These are phyloP conservation scores for Xylaria sp. DNA, from an alignment of 2,329 filamentous ascomycete species.

Conservation along the genomic window DNA sequence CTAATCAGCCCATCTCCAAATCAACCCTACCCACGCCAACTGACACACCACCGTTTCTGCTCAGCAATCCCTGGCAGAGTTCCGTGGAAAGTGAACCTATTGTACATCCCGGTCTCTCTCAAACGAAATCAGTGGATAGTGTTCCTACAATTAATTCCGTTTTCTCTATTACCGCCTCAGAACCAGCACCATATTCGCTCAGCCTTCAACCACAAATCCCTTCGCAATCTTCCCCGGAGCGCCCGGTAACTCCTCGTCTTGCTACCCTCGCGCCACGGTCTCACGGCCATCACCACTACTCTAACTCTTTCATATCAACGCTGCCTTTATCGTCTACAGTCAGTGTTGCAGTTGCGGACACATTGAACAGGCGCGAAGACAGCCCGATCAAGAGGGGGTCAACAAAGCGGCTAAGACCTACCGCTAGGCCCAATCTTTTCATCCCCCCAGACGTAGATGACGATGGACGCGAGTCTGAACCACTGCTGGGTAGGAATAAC, in stretches of 20 bases:
- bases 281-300: constrained; percentile 55
- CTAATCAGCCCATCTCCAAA: constrained; percentile 49
- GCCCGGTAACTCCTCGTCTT: constrained; percentile 48
- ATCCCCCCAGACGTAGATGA: constrained; percentile 57
- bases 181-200: constrained; percentile 43
- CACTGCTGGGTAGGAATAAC: constrained; percentile 38
- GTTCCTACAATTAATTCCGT: constrained; percentile 48
- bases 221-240: constrained; percentile 44
- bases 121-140: constrained; percentile 48
- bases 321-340: constrained; percentile 70
- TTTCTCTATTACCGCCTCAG: constrained; percentile 44
- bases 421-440: constrained; percentile 66
- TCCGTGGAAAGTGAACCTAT: constrained; percentile 47
- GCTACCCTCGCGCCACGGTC: constrained; percentile 50
- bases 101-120: constrained; percentile 52
- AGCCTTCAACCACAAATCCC: constrained; percentile 37
- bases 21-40: constrained; percentile 47
- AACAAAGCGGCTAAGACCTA: constrained; percentile 60
- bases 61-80: constrained; percentile 59
- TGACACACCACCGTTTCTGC: constrained; percentile 53
- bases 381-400: constrained; percentile 56
- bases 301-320: constrained; percentile 66
- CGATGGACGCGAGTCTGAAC: constrained; percentile 36
- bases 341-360: constrained; percentile 67
- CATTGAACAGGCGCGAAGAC: constrained; percentile 60